phyloP scores from a whole-genome alignment of 306 rosid genomes.

The Malus domestica region DNA sequence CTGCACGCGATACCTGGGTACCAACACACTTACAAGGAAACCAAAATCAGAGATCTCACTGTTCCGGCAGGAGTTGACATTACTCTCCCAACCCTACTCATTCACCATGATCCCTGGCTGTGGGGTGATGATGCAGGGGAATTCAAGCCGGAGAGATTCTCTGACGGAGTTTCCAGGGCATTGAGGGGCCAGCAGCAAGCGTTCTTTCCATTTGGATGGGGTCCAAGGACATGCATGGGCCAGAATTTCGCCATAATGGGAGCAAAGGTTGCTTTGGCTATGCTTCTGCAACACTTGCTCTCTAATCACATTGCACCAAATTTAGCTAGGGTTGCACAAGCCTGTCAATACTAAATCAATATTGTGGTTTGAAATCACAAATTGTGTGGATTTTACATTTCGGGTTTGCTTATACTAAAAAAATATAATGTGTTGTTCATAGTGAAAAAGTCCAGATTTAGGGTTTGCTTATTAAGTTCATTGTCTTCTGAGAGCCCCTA shows the following conservation, averaged over 20 bases:
- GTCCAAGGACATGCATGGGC: slow-evolving; percentile 42
- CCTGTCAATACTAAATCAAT: not conserved
- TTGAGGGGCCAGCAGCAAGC: slow-evolving; percentile 26
- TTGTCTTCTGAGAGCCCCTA: not conserved
- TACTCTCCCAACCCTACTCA: slow-evolving; percentile 34
- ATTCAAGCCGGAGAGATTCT: slow-evolving; percentile 52
- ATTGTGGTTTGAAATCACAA: slow-evolving; percentile 4
- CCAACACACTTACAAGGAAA: slow-evolving; percentile 32
- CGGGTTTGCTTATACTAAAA: too few relatives aligned
- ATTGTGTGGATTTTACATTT: not conserved
- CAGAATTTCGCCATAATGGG: slow-evolving; percentile 41
- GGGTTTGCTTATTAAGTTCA: not conserved
- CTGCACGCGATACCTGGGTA: slow-evolving; percentile 45
- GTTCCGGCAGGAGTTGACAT: slow-evolving; percentile 46
- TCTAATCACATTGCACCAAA: slow-evolving; percentile 23
- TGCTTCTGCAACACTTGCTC: slow-evolving; percentile 35
- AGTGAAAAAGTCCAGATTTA: not conserved
- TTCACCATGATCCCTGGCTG: slow-evolving; percentile 35
- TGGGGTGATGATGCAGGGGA: slow-evolving; percentile 46
- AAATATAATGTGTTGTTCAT: not conserved
- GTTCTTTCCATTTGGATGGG: slow-evolving; percentile 54
- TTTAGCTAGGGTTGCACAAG: slow-evolving; percentile 10
- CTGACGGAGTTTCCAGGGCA: slow-evolving; percentile 31
- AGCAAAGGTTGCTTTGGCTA: slow-evolving; percentile 37
- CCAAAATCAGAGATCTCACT: slow-evolving; percentile 23